These are phyloP conservation scores for Thelephora terrestris DNA, from an alignment of 1,284 basidiomycete genomes.

Conservation along the genomic window DNA sequence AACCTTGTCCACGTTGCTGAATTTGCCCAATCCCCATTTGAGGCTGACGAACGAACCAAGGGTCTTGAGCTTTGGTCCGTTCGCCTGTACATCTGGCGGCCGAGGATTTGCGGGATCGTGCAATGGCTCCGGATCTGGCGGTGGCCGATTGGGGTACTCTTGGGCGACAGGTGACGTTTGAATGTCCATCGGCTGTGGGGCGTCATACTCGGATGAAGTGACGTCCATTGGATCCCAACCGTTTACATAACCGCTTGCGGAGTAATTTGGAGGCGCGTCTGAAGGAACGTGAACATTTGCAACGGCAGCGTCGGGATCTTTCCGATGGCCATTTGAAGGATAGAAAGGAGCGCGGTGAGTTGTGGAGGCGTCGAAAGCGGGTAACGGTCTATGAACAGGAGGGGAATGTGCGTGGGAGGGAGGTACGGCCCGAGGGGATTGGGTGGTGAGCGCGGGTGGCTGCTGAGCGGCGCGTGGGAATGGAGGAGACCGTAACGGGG, in stretches of 20 bases:
- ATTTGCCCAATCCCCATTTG: constrained; percentile 60
- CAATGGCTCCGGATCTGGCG: constrained; percentile 30
- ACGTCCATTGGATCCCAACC: constrained; percentile 58
- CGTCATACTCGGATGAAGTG: constrained; percentile 34
- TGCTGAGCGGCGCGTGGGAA: constrained; percentile 28
- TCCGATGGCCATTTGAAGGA: constrained; percentile 14
- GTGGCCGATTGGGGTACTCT: constrained; percentile 36
- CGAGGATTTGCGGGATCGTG: constrained; percentile 18
- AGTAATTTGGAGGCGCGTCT: constrained; percentile 10
- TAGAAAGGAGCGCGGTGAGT: constrained; percentile 51
- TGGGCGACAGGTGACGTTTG: constrained; percentile 41
- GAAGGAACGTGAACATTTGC: constrained; percentile 9
- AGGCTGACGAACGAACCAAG: constrained; percentile 29
- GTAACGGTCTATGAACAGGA: constrained; percentile 23
- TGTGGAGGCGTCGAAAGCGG: constrained; percentile 33
- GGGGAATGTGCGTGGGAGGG: constrained; percentile 44
- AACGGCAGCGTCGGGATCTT: constrained; percentile 15
- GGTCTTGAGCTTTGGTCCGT: constrained; percentile 43
- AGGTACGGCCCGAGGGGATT: constrained; percentile 44
- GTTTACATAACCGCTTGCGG: constrained; percentile 7
- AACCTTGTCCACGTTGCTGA: constrained; percentile 65
- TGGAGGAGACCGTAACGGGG: constrained; percentile 15
- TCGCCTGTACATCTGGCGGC: constrained; percentile 18
- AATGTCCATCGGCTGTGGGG: constrained; percentile 38
- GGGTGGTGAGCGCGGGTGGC: constrained; percentile 22